Percentiles rank a stretch among this genome's conserved stretches.
phyloP scores from a whole-genome alignment of 352 stramenopile genomes.

The Pythium dissotocum region DNA sequence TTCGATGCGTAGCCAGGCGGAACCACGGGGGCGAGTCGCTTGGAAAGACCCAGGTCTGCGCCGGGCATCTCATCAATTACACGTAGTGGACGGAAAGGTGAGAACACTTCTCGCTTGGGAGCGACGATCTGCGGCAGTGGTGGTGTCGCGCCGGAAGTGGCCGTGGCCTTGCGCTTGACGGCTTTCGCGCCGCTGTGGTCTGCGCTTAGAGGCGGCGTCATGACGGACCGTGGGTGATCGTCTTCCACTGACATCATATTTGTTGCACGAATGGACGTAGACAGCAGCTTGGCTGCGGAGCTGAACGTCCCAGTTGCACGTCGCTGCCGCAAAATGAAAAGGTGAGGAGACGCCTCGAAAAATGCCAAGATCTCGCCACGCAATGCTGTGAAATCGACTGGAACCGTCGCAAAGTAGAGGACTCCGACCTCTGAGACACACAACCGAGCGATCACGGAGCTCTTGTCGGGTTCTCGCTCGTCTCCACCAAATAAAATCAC shows the following conservation, averaged over 20 bases:
- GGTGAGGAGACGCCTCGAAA: constrained; percentile 55
- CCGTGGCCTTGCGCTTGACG: constrained; percentile 21
- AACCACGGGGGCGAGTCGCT: constrained; percentile 10
- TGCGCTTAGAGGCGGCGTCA: constrained; percentile 16
- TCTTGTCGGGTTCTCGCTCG: constrained; percentile 34
- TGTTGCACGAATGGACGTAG: constrained; percentile 41
- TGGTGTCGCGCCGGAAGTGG: background rate
- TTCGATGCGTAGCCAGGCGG: constrained; percentile 17
- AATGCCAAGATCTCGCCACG: constrained; percentile 54
- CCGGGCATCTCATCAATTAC: constrained; percentile 25
- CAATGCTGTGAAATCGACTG: constrained; percentile 59
- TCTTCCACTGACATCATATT: constrained; percentile 26
- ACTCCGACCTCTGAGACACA: constrained; percentile 48
- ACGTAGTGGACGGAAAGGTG: constrained; percentile 16
- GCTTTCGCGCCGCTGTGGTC: constrained; percentile 8
- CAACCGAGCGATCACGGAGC: constrained; percentile 32
- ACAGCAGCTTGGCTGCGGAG: constrained; percentile 26
- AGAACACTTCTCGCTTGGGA: constrained; percentile 16
- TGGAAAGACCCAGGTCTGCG: background rate
- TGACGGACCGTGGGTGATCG: constrained; percentile 15
- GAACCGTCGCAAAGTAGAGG: constrained; percentile 61
- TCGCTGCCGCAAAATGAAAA: constrained; percentile 57
- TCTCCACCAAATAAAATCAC: constrained; percentile 69
- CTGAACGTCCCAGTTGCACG: constrained; percentile 16
- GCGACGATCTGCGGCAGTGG: background rate